Conservation (phyloP, 2,329 filamentous ascomycete genomes). For the Nakataea oryzae region DNA sequence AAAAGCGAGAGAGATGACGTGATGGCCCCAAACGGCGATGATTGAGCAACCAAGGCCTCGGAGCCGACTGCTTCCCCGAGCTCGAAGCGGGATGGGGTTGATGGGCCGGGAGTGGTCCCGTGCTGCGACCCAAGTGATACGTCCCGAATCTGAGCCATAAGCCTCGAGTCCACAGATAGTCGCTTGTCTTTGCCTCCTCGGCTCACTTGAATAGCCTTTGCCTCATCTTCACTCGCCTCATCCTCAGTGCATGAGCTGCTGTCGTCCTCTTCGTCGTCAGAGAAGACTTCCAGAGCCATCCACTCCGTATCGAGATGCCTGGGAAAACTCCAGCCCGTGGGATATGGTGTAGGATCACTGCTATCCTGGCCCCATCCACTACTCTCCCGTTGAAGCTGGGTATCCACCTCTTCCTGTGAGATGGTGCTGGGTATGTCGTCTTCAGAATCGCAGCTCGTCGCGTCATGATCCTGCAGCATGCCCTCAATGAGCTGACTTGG, state of each 20-base stretch:
- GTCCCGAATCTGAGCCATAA: conserved; percentile 29
- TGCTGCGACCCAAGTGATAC: conserved; percentile 21
- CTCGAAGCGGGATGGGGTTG: conserved; percentile 5
- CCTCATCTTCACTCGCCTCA: conserved; percentile 21
- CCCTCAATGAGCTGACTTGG: conserved; percentile 31
- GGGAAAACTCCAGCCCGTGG: conserved; percentile 47
- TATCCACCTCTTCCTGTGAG: conserved; percentile 34
- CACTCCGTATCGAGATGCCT: conserved; percentile 76
- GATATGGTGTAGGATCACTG: conserved; percentile 2
- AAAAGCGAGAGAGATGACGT: conserved; percentile 60
- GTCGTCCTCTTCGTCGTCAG: conserved; percentile 44
- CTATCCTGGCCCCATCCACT: conserved; percentile 6
- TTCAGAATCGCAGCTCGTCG: conserved; percentile 8
- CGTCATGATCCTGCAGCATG: conserved; percentile 9
- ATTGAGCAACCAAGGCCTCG: conserved; percentile 23
- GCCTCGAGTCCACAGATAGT: conserved; percentile 22
- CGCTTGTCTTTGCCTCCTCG: conserved; percentile 7
- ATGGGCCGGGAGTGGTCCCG: background rate
- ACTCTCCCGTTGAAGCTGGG: conserved; percentile 30
- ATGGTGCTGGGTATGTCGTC: conserved; percentile 11
- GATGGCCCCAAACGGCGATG: conserved; percentile 39
- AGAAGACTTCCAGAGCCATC: conserved; percentile 82
- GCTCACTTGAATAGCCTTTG: conserved; percentile 8
- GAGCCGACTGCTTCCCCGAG: conserved; percentile 8
- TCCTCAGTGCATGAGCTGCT: conserved; percentile 17